Evolutionary conservation across 108 stramenopile genomes (phyloP), one percentile per base, ranked within the genome.

Genomic region (Stephanodiscus minutulus): DNA sequence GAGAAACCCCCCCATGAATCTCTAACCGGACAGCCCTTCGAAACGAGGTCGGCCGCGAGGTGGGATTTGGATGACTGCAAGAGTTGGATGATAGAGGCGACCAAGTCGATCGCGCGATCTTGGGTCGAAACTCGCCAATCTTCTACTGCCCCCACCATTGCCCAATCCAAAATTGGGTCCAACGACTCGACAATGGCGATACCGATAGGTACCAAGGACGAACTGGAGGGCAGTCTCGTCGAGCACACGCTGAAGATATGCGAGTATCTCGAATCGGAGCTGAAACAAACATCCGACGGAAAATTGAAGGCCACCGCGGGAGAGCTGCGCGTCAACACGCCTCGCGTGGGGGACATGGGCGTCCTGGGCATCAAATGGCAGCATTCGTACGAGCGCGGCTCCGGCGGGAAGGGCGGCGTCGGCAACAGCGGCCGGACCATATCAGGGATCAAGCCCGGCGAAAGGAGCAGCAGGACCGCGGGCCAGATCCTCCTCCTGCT

Each of bases 281-380:
- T 91, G 15, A 81, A 83, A 13, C 54, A 64, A 9, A 61, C 62
- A 47, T 27, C 52, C 7, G 54, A 73, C 53, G 71, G 52, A 28
- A 63, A 48, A 13, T 54, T 72, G 0, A 73, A 70, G 17, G 44
- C 35, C 10, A 36, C 57, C 33, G 61, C 80, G n/a, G 43, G 66
- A 46, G 44, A 80, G 62, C 31, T 57, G 58, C 68, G 83, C 12
- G 76, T 84, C n/a, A 56, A 66, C 20, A 94, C 93, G 27, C 93
- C 91, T 20, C 85, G 95, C 31, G 89, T 88, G 6, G 77, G 66
- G 6, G 90, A 92, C 62, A 93, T 96, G 92, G 82, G 79, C 18
- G 82, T 78, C 21, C 79, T 91, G 5, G 87, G 95, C 13, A 96
- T 96, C 54, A 87, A 84, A 75, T 96, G 95, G 95, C 95, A 96